A percentile compares a stretch with the other conserved stretches of the same genome.
Evolutionary conservation across 2,329 filamentous ascomycete species (phyloP).

Genomic region (Talaromyces sp.): DNA sequence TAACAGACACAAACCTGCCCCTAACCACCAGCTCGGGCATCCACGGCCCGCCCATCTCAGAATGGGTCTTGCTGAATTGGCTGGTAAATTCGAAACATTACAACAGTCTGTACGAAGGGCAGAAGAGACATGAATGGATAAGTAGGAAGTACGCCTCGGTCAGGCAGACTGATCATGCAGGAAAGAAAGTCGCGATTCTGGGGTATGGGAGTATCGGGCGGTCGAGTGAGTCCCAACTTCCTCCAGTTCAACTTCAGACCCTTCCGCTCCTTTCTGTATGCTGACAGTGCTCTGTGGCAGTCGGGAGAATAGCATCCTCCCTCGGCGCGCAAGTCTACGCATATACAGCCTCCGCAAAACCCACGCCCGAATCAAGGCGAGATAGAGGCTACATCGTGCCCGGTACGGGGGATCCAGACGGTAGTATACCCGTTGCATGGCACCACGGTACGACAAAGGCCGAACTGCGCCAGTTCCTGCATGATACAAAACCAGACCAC

Average conservation of each 20-base stretch:
- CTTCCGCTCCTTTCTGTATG: too few relatives aligned
- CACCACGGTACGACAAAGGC: constrained; percentile 53
- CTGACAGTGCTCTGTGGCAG: too few relatives aligned
- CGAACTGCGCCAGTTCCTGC: constrained; percentile 52
- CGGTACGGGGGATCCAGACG: constrained; percentile 60
- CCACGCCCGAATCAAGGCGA: constrained; percentile 60
- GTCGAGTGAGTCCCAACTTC: constrained; percentile 46
- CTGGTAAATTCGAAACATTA: constrained; percentile 57
- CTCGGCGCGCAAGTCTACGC: constrained; percentile 70
- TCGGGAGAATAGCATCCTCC: constrained; percentile 56
- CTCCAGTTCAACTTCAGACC: not conserved
- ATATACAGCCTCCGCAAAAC: constrained; percentile 67
- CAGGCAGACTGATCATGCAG: constrained; percentile 49
- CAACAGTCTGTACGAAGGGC: constrained; percentile 53
- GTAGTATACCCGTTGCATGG: constrained; percentile 54
- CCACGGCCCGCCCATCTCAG: constrained; percentile 62
- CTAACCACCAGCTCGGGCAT: constrained; percentile 55
- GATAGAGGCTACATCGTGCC: constrained; percentile 66
- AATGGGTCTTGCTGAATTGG: constrained; percentile 63
- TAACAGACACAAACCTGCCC: constrained; percentile 50
- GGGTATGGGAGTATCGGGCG: constrained; percentile 62
- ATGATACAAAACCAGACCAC: constrained; percentile 52
- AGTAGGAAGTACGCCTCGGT: not conserved
- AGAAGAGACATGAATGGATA: constrained; percentile 55
- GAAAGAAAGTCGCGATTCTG: constrained; percentile 56